Evolutionary conservation across 305 asterid species (phyloP).

Genomic region (Fraxinus paxiana): DNA sequence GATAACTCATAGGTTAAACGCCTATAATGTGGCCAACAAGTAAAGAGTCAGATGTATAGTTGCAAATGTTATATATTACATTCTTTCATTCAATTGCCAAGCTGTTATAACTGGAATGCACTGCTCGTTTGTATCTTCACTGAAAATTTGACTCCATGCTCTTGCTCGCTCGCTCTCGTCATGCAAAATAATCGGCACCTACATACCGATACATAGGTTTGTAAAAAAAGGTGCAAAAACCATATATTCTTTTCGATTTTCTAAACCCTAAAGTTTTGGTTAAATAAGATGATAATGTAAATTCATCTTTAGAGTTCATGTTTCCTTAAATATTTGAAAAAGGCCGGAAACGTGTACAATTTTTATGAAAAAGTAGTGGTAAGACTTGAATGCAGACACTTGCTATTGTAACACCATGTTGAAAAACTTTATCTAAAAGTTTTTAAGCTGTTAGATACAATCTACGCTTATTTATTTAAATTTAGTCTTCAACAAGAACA

Average conservation of each 20-base stretch:
- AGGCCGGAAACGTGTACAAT: neutral
- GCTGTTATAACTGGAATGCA: conserved; percentile 88
- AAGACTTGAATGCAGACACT: neutral
- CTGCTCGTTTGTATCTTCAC: conserved; percentile 76
- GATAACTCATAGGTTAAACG: neutral
- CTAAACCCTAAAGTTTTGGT: neutral
- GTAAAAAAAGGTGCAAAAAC: neutral
- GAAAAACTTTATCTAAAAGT: neutral
- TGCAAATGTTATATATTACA: conserved; percentile 36
- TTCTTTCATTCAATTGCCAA: conserved; percentile 95
- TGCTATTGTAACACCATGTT: neutral
- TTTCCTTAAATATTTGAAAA: conserved; percentile 2
- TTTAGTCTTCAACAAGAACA: neutral
- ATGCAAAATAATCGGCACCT: conserved; percentile 86
- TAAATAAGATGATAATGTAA: neutral
- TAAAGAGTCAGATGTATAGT: neutral
- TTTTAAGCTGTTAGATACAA: neutral
- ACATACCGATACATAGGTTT: conserved; percentile 10
- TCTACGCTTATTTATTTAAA: neutral
- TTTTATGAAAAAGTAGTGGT: neutral
- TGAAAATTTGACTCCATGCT: conserved; percentile 80
- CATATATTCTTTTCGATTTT: neutral
- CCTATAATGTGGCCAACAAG: neutral
- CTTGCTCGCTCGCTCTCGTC: conserved; percentile 75
- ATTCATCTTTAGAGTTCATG: neutral